Evolutionary conservation across 2,329 filamentous ascomycete genomes (phyloP).

Genomic region (Nothophaeocryptopus gaeumannii): DNA sequence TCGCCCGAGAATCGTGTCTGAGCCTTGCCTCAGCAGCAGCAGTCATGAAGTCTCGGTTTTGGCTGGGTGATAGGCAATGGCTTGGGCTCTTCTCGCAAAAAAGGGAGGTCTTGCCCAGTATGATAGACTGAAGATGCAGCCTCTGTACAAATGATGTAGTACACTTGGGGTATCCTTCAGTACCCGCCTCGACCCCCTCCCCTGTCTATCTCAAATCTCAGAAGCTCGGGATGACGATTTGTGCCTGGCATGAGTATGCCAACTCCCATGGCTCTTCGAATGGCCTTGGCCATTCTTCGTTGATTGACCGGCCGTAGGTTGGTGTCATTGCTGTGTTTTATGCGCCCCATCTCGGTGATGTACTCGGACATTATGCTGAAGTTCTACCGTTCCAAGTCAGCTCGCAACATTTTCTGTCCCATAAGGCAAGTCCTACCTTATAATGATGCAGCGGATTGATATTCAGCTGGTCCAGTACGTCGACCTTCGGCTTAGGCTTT

Average conservation of each 20-base stretch:
- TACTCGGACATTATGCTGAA: slow-evolving; percentile 89
- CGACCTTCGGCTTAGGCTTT: slow-evolving; percentile 49
- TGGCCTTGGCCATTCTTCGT: slow-evolving; percentile 86
- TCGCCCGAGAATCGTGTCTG: no score
- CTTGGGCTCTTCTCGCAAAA: no score
- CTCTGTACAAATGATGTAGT: no score
- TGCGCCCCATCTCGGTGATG: slow-evolving; percentile 79
- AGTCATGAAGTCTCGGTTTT: no score
- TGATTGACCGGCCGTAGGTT: slow-evolving; percentile 87
- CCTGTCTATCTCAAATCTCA: slow-evolving; percentile 39
- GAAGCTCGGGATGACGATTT: slow-evolving; percentile 80
- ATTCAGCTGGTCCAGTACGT: slow-evolving; percentile 76
- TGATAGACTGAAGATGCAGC: no score
- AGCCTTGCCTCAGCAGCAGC: no score
- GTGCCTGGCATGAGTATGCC: slow-evolving; percentile 83
- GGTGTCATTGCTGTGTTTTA: slow-evolving; percentile 72
- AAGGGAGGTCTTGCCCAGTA: no score
- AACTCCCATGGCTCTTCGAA: slow-evolving; percentile 81
- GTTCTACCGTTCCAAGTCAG: slow-evolving; percentile 53
- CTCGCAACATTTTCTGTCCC: no score
- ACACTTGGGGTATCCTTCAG: not conserved
- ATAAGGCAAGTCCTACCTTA: slow-evolving; percentile 43
- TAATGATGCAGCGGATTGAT: slow-evolving; percentile 82
- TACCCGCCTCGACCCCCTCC: not conserved
- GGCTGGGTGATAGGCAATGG: no score